Base-by-base conservation (phyloP, 805 yeast species). In the Barnettozyma vustinii region DNA sequence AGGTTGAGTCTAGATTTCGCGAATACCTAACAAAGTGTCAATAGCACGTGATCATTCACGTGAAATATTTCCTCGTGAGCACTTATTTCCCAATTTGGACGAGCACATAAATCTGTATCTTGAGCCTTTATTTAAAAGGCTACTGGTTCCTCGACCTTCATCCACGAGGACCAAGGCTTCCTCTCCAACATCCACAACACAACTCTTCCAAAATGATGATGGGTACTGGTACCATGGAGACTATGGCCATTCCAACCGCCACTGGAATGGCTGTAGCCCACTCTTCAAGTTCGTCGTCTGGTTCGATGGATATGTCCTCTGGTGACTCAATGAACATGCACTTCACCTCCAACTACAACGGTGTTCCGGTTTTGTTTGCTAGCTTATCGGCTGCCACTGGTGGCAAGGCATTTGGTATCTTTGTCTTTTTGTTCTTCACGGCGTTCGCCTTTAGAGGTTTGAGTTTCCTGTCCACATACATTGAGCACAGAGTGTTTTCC, bases 361-460 rank as follows among this genome's bases (percentile, higher is more conserved):
- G 72, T 37, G 79, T 80, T 53, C 89, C 92, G 0, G 88, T 86
- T 0, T 58, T 86, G 5, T 86, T 86, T 67, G 65, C 72, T 50
- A 66, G 68, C 0, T 65, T 86, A 42, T 58, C 60, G 12, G 92
- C 92, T 2, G 55, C 68, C 2, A 69, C 66, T 39, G 76, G 76
- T 23, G 89, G 74, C 9, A 74, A 76, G 46, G 90, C 87, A 0
- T 86, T 86, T 63, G 95, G 92, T 21, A 84, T 86, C 15, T 86
- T 85, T 59, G 67, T 80, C 33, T 67, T 82, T 13, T 61, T 86
- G 20, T 78, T 86, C 60, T 76, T 76, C 25, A 67, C 78, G 2
- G 81, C 83, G 0, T 77, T 86, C 58, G 68, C 75, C 35, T 72
- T 81, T 51, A 76, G 86, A 60, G 83, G 86, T 2, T 47, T 82